Conservation (phyloP, 129 eudicot genomes). For the Rutidosis leptorrhynchoides region DNA sequence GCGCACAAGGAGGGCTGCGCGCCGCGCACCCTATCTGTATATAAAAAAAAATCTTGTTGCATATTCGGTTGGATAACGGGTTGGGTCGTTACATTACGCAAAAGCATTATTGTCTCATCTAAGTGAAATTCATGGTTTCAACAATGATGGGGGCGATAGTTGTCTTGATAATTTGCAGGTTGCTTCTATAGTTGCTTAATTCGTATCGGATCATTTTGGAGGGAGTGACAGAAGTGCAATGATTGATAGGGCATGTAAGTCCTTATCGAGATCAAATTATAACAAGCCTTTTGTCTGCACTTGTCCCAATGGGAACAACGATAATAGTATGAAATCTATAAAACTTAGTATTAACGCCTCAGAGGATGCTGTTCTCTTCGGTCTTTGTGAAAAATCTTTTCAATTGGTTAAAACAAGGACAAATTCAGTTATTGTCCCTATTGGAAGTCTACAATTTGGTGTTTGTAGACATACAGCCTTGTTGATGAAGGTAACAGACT, state of each 20-base stretch:
- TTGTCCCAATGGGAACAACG: slow-evolving; percentile 66
- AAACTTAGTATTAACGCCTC: slow-evolving; percentile 34
- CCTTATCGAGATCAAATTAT: slow-evolving; percentile 71
- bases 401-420: slow-evolving; percentile 54
- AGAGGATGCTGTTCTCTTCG: slow-evolving; percentile 54
- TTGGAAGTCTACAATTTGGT: slow-evolving; percentile 83
- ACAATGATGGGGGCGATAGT: slow-evolving; percentile 30
- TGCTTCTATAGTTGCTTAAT: slow-evolving; percentile 87
- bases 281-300: slow-evolving; percentile 88
- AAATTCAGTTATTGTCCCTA: slow-evolving; percentile 72
- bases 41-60: too few species aligned
- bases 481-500: slow-evolving; percentile 77
- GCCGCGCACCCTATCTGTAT: too few species aligned
- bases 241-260: slow-evolving; percentile 62
- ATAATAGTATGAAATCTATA: slow-evolving; percentile 28
- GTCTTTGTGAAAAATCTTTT: slow-evolving; percentile 76
- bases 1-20: too few species aligned
- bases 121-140: slow-evolving; percentile 40
- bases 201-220: slow-evolving; percentile 93
- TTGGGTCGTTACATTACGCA: too few species aligned
- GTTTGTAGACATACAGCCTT: slow-evolving; percentile 91
- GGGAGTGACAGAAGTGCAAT: slow-evolving; percentile 76
- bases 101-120: slow-evolving; percentile 48
- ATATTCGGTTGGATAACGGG: too few species aligned
- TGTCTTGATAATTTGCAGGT: slow-evolving; percentile 55